Conservation (phyloP, 2,329 filamentous ascomycete species). For the Eutypa lata region DNA sequence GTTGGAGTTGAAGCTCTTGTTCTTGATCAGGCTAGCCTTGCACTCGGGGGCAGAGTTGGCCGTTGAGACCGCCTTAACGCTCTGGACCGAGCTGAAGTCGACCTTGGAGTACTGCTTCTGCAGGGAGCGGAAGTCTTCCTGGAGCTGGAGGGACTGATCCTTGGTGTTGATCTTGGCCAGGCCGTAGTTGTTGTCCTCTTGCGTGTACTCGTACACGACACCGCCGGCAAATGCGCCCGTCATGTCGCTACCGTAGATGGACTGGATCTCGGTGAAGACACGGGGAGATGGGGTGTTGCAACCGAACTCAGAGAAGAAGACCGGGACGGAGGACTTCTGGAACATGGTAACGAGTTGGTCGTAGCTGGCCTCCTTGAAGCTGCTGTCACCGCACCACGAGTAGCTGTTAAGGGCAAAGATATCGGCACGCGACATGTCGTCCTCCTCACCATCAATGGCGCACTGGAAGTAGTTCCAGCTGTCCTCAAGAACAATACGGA, state of each 20-base stretch:
- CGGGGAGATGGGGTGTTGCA: constrained; percentile 73
- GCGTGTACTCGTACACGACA: constrained; percentile 76
- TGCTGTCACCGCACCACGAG: constrained; percentile 68
- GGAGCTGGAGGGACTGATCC: constrained; percentile 51
- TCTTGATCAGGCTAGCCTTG: constrained; percentile 61
- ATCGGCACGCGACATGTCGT: constrained; percentile 64
- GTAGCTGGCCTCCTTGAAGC: constrained; percentile 61
- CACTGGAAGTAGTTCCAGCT: constrained; percentile 76
- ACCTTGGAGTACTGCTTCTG: constrained; percentile 72
- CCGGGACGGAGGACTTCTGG: constrained; percentile 61
- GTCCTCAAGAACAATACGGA: constrained; percentile 69
- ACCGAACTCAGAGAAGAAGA: constrained; percentile 81
- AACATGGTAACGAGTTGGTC: constrained; percentile 64
- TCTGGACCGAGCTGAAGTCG: constrained; percentile 66
- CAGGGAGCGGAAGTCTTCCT: constrained; percentile 69
- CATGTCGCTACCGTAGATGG: constrained; percentile 72
- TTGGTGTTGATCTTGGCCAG: constrained; percentile 61
- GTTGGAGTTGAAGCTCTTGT: constrained; percentile 67
- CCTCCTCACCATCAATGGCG: constrained; percentile 48
- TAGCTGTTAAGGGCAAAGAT: constrained; percentile 78
- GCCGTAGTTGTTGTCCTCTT: constrained; percentile 66
- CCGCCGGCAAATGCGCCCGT: constrained; percentile 67
- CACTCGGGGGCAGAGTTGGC: constrained; percentile 59
- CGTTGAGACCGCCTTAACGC: constrained; percentile 54
- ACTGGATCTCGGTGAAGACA: constrained; percentile 70